A percentile compares a stretch with the other conserved stretches of the same genome.
These are phyloP conservation scores for Dactylis glomerata DNA, from an alignment of 176 grass and related monocot genomes.

Conservation along the genomic window DNA sequence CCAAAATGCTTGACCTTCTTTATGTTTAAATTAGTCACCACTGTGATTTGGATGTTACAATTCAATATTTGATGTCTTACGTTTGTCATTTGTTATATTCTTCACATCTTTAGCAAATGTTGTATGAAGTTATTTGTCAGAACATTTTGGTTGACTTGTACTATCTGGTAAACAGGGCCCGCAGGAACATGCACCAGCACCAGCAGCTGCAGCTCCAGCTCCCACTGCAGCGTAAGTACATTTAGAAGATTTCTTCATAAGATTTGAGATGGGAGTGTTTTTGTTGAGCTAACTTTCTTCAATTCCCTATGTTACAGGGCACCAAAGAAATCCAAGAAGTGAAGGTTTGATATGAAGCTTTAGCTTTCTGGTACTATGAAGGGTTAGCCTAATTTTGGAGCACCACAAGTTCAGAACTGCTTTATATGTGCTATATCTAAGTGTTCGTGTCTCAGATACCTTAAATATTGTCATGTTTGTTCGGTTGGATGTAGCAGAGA, in stretches of 20 bases:
- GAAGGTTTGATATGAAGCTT: slow-evolving; percentile 33
- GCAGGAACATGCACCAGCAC: background rate
- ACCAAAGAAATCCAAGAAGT: slow-evolving; percentile 56
- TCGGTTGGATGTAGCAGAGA: slow-evolving; percentile 22
- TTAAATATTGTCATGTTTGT: slow-evolving; percentile 14
- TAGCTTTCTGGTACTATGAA: slow-evolving; percentile 13
- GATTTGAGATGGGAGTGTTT: no score
- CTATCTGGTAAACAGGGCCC: background rate
- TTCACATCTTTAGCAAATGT: background rate
- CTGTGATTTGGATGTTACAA: background rate
- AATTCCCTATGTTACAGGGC: slow-evolving; percentile 16
- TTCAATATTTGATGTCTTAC: background rate
- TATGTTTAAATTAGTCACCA: background rate
- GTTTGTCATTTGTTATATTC: background rate
- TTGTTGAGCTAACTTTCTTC: background rate
- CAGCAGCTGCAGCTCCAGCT: background rate
- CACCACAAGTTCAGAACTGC: slow-evolving; percentile 16
- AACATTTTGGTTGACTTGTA: background rate
- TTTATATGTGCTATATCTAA: slow-evolving; percentile 21
- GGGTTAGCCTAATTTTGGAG: slow-evolving; percentile 32
- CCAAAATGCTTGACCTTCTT: background rate
- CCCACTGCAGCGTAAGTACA: background rate
- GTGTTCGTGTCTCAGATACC: background rate
- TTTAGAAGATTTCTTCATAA: background rate
- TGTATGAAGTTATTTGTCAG: background rate